These are phyloP conservation scores for Bidens hawaiensis DNA, from an alignment of 140 eudicot genomes.

Conservation along the genomic window DNA sequence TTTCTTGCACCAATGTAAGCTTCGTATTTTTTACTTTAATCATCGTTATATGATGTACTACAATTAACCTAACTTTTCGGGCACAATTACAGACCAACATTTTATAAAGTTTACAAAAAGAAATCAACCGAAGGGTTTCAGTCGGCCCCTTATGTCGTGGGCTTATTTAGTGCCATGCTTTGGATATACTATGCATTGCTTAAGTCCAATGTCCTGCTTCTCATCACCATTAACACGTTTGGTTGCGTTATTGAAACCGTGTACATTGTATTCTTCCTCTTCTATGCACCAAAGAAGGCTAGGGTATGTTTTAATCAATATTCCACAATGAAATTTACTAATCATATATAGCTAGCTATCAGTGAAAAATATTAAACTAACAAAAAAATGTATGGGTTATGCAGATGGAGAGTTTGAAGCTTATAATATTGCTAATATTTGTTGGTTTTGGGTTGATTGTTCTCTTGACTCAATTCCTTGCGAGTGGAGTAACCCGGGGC, in stretches of 20 bases:
- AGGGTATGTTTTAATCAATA: slow-evolving; percentile 29
- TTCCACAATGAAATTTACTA: background rate
- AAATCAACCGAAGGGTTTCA: slow-evolving; percentile 80
- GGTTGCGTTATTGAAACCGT: slow-evolving; percentile 54
- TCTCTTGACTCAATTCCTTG: slow-evolving; percentile 40
- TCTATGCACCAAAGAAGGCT: slow-evolving; percentile 42
- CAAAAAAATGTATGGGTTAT: background rate
- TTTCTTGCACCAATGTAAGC: slow-evolving; percentile 14
- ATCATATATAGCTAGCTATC: background rate
- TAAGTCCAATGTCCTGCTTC: slow-evolving; percentile 51
- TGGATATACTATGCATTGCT: slow-evolving; percentile 75
- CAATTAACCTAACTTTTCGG: background rate
- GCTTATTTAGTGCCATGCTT: slow-evolving; percentile 66
- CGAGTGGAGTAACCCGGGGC: slow-evolving; percentile 37
- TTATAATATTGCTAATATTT: slow-evolving; percentile 39
- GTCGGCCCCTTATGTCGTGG: slow-evolving; percentile 67
- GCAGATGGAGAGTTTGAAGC: slow-evolving; percentile 57
- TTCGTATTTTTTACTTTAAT: background rate
- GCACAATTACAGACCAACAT: slow-evolving; percentile 56
- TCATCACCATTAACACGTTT: slow-evolving; percentile 61
- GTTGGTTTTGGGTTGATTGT: slow-evolving; percentile 54
- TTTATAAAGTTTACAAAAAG: slow-evolving; percentile 54
- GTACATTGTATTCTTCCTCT: slow-evolving; percentile 31
- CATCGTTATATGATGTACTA: background rate
- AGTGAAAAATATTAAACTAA: background rate